phyloP scores from a whole-genome alignment of 208 protist genomes.

The Trypanosoma melophagium region DNA sequence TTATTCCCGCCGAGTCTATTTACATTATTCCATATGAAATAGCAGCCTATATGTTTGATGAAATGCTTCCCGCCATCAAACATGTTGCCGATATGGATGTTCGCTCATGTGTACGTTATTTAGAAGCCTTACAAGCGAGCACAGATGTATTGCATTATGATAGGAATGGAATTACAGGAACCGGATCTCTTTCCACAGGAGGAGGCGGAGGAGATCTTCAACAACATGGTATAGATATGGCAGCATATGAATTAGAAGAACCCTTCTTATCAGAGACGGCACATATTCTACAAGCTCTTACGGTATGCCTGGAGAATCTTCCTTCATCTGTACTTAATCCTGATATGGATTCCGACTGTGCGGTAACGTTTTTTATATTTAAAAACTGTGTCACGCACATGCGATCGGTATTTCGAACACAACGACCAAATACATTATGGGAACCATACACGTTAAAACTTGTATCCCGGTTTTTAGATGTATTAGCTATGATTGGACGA shows the following conservation, averaged over 20 bases:
- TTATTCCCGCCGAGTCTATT: constrained; percentile 55
- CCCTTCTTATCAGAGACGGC: constrained; percentile 77
- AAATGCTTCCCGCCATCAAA: constrained; percentile 73
- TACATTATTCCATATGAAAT: constrained; percentile 83
- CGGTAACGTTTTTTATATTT: constrained; percentile 87
- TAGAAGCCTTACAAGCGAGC: constrained; percentile 49
- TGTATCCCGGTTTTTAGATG: constrained; percentile 64
- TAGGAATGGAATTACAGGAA: constrained; percentile 3
- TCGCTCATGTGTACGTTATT: constrained; percentile 54
- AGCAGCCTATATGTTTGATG: constrained; percentile 80
- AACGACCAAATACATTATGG: constrained; percentile 58
- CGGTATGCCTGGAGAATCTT: constrained; percentile 71
- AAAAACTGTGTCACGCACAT: constrained; percentile 80
- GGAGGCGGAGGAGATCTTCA: constrained; percentile 6
- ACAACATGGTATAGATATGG: constrained; percentile 3
- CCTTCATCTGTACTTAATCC: constrained; percentile 72
- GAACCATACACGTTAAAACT: constrained; percentile 78
- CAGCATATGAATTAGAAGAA: constrained; percentile 28
- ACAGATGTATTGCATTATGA: constrained; percentile 16
- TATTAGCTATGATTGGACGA: constrained; percentile 85
- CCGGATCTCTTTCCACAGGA: not conserved
- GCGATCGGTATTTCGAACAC: constrained; percentile 58
- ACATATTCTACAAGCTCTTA: constrained; percentile 68
- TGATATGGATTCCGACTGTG: constrained; percentile 78
- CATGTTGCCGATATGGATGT: constrained; percentile 75